These are phyloP conservation scores for Aspergillus bombycis DNA, from an alignment of 2,329 filamentous ascomycete species.

Conservation along the genomic window DNA sequence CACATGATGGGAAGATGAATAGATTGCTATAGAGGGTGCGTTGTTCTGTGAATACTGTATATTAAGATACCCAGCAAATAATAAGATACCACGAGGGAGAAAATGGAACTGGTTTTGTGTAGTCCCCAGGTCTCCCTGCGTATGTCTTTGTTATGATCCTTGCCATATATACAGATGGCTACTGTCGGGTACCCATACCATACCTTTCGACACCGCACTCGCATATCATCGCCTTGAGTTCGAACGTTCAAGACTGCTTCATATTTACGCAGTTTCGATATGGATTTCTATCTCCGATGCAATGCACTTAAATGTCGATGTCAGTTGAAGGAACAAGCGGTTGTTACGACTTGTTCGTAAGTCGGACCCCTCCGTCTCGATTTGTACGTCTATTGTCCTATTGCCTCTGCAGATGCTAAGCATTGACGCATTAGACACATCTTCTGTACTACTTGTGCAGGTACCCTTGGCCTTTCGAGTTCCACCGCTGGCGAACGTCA, in stretches of 20 bases:
- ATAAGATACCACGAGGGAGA: not conserved
- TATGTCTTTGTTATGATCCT: not conserved
- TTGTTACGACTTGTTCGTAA: conserved; percentile 89
- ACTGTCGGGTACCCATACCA: not conserved
- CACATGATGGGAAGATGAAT: conserved; percentile 15
- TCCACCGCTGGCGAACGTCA: conserved; percentile 56
- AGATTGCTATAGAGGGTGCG: conserved; percentile 11
- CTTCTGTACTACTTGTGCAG: conserved; percentile 78
- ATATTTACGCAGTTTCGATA: conserved; percentile 36
- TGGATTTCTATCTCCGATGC: conserved; percentile 78
- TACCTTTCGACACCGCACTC: not conserved
- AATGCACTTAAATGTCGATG: conserved; percentile 77
- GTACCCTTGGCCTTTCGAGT: conserved; percentile 63
- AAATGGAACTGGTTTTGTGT: not conserved
- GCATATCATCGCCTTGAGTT: not conserved
- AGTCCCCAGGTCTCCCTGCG: not conserved
- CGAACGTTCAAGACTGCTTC: not conserved
- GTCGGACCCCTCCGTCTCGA: conserved; percentile 23
- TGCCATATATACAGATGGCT: not conserved
- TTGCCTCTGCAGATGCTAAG: not conserved
- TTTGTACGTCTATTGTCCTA: not conserved
- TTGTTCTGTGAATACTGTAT: conserved; percentile 16
- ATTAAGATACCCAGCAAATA: conserved; percentile 11
- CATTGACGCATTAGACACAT: conserved; percentile 66
- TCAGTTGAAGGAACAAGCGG: conserved; percentile 69